Conservation (phyloP, 345 rosid species). For the Excoecaria agallocha region DNA sequence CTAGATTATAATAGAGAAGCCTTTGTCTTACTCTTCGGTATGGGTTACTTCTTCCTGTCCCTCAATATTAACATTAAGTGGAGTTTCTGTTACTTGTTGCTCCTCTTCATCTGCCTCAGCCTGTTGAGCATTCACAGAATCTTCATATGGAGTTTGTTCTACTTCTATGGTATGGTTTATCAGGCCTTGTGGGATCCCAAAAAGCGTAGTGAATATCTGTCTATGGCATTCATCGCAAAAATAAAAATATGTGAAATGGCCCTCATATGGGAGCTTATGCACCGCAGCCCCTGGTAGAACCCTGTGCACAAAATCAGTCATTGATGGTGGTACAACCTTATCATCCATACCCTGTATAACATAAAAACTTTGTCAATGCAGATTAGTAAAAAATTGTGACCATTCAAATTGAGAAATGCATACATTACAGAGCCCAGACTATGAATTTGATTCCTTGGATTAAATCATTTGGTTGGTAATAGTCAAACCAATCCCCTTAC, state of each 20-base stretch:
- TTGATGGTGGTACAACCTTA: slow-evolving; percentile 58
- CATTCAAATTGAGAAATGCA: slow-evolving; percentile 9
- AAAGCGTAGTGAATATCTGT: slow-evolving; percentile 64
- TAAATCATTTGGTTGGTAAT: neutral
- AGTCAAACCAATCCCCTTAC: neutral
- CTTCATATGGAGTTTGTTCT: slow-evolving; percentile 28
- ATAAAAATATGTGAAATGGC: slow-evolving; percentile 59
- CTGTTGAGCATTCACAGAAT: slow-evolving; percentile 9
- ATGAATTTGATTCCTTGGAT: neutral
- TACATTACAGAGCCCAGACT: neutral
- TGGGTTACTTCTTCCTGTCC: slow-evolving; percentile 15
- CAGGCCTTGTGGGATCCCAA: slow-evolving; percentile 61
- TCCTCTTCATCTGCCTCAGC: neutral
- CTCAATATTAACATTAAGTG: neutral
- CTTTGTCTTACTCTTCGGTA: neutral
- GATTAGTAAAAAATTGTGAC: neutral
- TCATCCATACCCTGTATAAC: slow-evolving; percentile 68
- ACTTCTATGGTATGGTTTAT: slow-evolving; percentile 23
- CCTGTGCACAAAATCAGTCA: slow-evolving; percentile 70
- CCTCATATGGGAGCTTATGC: slow-evolving; percentile 71
- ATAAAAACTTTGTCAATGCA: slow-evolving; percentile 24
- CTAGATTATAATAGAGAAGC: neutral
- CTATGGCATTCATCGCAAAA: slow-evolving; percentile 71
- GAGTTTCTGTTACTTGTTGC: neutral
- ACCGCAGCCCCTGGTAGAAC: slow-evolving; percentile 64